phyloP scores from a whole-genome alignment of 768 basidiomycete species.

The Kondoa subrosea region DNA sequence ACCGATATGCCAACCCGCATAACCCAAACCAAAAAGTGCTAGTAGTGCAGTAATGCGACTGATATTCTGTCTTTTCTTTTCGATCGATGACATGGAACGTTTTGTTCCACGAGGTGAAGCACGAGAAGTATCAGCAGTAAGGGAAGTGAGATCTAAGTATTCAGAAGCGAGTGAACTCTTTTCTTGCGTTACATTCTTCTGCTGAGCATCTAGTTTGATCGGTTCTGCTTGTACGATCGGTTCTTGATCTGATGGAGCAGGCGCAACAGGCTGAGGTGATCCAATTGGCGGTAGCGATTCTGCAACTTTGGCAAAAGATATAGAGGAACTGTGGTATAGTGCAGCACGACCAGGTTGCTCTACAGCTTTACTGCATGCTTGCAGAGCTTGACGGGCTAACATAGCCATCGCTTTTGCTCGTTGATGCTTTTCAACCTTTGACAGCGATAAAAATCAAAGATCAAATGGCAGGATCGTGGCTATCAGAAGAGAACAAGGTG shows the following conservation, averaged over 20 bases:
- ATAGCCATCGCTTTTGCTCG: too few relatives aligned
- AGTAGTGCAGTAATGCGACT: conserved; percentile 41
- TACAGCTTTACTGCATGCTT: too few relatives aligned
- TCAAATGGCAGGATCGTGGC: not conserved
- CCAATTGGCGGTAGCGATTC: too few relatives aligned
- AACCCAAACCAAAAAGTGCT: conserved; percentile 40
- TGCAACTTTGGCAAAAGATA: too few relatives aligned
- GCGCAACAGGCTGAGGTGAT: too few relatives aligned
- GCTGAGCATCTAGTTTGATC: not conserved
- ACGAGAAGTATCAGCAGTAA: too few relatives aligned
- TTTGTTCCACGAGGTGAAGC: conserved; percentile 32
- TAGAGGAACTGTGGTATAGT: too few relatives aligned
- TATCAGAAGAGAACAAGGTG: not conserved
- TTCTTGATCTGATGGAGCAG: not conserved
- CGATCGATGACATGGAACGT: conserved; percentile 60
- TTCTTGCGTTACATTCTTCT: not conserved
- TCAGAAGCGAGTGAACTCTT: not conserved
- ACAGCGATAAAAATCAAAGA: not conserved
- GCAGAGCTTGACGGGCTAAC: not conserved
- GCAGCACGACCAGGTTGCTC: too few relatives aligned
- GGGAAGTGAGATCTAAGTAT: conserved; percentile 22
- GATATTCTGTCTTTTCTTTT: conserved; percentile 47
- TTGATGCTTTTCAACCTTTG: not conserved
- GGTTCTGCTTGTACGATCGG: not conserved
- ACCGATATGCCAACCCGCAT: conserved; percentile 50